Evolutionary conservation across 768 basidiomycete species (phyloP).

Genomic region (Boletus tomentosulus): DNA sequence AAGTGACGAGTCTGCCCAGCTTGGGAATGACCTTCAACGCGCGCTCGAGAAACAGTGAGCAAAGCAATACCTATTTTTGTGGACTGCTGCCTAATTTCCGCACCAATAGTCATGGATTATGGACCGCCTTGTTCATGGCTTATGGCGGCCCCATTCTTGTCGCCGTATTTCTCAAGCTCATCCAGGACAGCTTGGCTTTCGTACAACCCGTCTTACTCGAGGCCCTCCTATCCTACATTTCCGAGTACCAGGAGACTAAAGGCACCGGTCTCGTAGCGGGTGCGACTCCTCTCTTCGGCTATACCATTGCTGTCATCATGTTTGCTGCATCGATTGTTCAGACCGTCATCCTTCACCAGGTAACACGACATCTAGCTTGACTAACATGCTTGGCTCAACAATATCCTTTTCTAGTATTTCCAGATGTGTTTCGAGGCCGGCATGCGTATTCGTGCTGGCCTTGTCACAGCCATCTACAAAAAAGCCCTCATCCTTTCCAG

Average conservation of each 20-base stretch:
- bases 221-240: constrained; percentile 76
- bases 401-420: constrained; percentile 57
- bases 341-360: constrained; percentile 78
- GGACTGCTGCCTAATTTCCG: neutral
- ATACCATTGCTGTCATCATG: constrained; percentile 74
- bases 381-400: neutral
- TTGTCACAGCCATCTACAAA: constrained; percentile 80
- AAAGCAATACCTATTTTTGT: constrained; percentile 17
- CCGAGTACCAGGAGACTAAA: constrained; percentile 59
- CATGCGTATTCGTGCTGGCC: constrained; percentile 91
- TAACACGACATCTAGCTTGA: constrained; percentile 21
- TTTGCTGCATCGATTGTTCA: constrained; percentile 74
- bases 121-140: constrained; percentile 67
- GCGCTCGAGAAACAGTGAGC: constrained; percentile 65
- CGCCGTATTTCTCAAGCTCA: constrained; percentile 62
- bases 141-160: constrained; percentile 74
- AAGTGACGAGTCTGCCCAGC: constrained; percentile 62
- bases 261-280: constrained; percentile 19
- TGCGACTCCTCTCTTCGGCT: constrained; percentile 57
- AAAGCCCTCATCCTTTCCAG: constrained; percentile 85
- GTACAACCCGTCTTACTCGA: constrained; percentile 86
- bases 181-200: constrained; percentile 80
- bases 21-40: constrained; percentile 56
- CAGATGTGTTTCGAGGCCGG: constrained; percentile 79
- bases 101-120: constrained; percentile 51